Base-by-base conservation (phyloP, 2,329 filamentous ascomycete genomes). In the Periconia digitata region DNA sequence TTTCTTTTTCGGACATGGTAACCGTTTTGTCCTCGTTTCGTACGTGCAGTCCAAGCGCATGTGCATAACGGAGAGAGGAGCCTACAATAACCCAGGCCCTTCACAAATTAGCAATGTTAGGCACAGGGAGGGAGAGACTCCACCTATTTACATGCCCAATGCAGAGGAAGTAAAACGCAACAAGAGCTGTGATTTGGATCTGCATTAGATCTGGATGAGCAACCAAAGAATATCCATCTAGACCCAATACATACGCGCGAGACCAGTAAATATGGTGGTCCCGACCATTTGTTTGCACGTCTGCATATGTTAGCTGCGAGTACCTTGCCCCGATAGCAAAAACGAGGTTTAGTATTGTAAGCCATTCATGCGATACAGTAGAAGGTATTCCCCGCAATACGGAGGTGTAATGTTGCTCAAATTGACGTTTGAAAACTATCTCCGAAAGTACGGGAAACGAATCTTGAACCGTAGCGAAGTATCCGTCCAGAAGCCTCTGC, bases 271-370 rank as follows among this genome's bases (percentile, higher is more conserved):
- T 62, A 50, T 70, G 69, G n/a, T 75, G 43, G 38, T 66, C 66
- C 69, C 72, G 73, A 6, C 40, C 42, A 21, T 63, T 50, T 10
- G 44, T 56, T 8, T 46, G 49, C 55, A 55, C 62, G 2, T 53
- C 49, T 2, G 62, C 59, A 35, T 60, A 43, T 1, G 50, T 51
- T 29, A 70, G 53, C 37, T 64, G 58, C 3, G 64, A 63, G 45
- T 66, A 66, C 36, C 63, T 58, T 16, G 70, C 59, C 2, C 66
- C 70, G 29, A 74, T 69, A 15, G 72, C 72, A 43, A 74, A 71
- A 3, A 74, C 59, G 12, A 73, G 46, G 43, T 74, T 72, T 15
- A 74, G 41, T 13, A 70, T 63, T 6, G 63, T 64, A 32, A 46
- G 47, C 50, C 68, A 71, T 18, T 36, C 53, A 3, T 56, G 41